Percentiles rank a stretch among this genome's conserved stretches.
Evolutionary conservation across 2,329 filamentous ascomycete species (phyloP).

Genomic region (Cadophora gregata): DNA sequence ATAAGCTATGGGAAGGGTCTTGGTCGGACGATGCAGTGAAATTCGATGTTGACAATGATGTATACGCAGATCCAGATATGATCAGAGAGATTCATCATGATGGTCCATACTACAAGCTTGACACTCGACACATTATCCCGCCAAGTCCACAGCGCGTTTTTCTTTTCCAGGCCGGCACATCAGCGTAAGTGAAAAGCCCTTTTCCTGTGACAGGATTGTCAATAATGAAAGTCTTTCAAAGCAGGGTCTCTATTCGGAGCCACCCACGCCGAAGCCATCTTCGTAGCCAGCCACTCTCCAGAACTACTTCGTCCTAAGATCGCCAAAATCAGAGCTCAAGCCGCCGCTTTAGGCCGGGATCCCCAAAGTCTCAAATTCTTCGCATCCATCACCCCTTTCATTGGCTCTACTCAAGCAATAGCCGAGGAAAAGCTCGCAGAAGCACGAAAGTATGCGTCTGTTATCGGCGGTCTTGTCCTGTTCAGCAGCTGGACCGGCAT

Average conservation of each 20-base stretch:
- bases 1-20: conserved; percentile 13
- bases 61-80: neutral
- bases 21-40: conserved; percentile 11
- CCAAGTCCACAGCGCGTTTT: neutral
- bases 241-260: neutral
- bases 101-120: neutral
- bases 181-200: neutral
- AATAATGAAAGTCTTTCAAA: neutral
- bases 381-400: neutral
- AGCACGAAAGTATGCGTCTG: neutral
- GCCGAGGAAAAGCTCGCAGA: neutral
- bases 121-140: neutral
- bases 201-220: neutral
- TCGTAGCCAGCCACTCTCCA: conserved; percentile 12
- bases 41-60: conserved; percentile 5
- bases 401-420: neutral
- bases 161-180: neutral
- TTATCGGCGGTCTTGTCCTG: neutral
- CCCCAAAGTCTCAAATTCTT: neutral
- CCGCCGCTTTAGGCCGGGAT: neutral
- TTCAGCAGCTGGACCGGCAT: neutral
- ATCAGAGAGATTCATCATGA: neutral
- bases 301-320: conserved; percentile 8
- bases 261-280: conserved; percentile 11
- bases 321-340: neutral